Base-by-base conservation (phyloP, 257 asterid species). In the Solanum chmielewskii region DNA sequence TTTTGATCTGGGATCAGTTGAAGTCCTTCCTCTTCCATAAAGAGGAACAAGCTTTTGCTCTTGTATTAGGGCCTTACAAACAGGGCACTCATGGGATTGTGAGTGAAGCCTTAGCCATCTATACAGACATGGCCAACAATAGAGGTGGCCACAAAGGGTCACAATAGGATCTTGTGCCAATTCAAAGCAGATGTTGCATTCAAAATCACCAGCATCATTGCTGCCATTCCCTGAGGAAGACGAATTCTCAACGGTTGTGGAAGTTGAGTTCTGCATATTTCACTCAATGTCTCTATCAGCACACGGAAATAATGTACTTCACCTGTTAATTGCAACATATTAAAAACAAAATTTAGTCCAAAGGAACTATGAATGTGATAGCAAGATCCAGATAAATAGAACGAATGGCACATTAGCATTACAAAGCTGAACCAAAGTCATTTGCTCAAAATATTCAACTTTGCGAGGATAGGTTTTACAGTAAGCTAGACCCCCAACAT, bases 121-220 rank as follows among this genome's bases (percentile, higher is more conserved):
- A 94, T 89, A 94, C 66, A 97, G 93, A 92, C 99, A 97, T 21
- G 98, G 96, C 98, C 99, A 94, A 88, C 99, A 97, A 89, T 95
- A 97, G 47, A 97, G 97, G 91, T 97, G 99, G 71, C 99, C 99
- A 66, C 99, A 97, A 29, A 93, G 97, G 9, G 99, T 97, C 39
- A 97, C 98, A 37, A 95, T 90, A 25, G 99, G 98, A 52, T 94
- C 98, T 85, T 93, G 97, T 7, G 98, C 98, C 83, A 95, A 91
- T 66, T 97, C 99, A 33, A 95, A 94, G 89, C 98, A 97, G 86
- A 97, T 94, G 90, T 94, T 91, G 94, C 99, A 97, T 83, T 97
- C 99, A 49, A 97, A 97, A 86, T 94, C 90, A 60, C 92, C 95
- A 12, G 93, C 86, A 69, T 94, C 98, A 66, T 82, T 81, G 7